phyloP scores from a whole-genome alignment of 345 rosid genomes.

The Arabis hirsuta region DNA sequence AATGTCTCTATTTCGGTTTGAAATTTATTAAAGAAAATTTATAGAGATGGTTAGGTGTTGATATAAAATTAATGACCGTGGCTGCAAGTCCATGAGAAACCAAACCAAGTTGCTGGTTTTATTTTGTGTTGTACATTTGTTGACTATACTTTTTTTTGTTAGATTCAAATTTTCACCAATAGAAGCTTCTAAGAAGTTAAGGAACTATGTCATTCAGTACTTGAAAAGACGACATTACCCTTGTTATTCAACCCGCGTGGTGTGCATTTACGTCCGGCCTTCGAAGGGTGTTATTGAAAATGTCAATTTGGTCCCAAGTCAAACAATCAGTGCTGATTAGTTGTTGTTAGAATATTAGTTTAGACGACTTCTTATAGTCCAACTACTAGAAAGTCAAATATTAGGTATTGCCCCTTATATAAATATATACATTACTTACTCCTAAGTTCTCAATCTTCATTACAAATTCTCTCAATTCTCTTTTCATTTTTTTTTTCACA shows the following conservation, averaged over 20 bases:
- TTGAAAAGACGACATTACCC: constrained; percentile 15
- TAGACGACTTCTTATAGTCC: constrained; percentile 41
- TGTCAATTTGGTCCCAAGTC: constrained; percentile 33
- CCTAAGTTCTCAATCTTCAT: constrained; percentile 28
- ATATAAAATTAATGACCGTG: constrained; percentile 7
- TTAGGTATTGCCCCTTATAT: constrained; percentile 22
- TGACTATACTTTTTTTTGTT: constrained; percentile 26
- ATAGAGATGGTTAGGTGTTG: constrained; percentile 17
- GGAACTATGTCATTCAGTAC: not conserved
- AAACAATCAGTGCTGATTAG: constrained; percentile 35
- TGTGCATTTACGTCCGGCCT: not conserved
- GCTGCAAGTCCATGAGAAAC: constrained; percentile 37
- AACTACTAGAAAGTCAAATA: constrained; percentile 28
- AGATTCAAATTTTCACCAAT: constrained; percentile 18
- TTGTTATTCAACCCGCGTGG: constrained; percentile 8
- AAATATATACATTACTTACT: constrained; percentile 8
- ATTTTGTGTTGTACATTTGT: constrained; percentile 21
- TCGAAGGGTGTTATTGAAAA: constrained; percentile 35
- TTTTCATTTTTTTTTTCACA: not conserved
- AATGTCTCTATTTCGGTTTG: constrained; percentile 16
- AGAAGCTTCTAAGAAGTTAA: constrained; percentile 18
- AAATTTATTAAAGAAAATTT: constrained; percentile 1
- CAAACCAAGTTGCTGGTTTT: constrained; percentile 39
- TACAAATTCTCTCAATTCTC: constrained; percentile 21
- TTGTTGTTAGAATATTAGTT: constrained; percentile 34